Percentiles rank a stretch among this genome's conserved stretches.
Conservation (phyloP, 2,329 filamentous ascomycete genomes). For the Scedosporium apiospermum region DNA sequence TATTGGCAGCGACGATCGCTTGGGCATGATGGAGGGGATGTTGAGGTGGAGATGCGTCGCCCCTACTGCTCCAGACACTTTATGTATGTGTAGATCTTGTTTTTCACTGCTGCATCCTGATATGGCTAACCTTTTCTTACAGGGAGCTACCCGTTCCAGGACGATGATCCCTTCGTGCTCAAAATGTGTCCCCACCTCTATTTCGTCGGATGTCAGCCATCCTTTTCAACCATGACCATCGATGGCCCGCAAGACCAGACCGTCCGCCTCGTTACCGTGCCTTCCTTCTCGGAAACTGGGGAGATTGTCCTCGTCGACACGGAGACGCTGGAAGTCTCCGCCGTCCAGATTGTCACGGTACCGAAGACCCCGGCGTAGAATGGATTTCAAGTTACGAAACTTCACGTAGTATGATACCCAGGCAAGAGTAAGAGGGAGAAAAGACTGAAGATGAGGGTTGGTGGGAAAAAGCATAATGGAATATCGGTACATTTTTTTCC, state of each 20-base stretch:
- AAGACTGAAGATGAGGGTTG: not conserved
- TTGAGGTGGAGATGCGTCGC: slow-evolving; percentile 85
- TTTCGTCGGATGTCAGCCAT: slow-evolving; percentile 77
- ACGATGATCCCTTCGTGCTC: slow-evolving; percentile 84
- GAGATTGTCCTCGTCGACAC: slow-evolving; percentile 77
- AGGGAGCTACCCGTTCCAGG: slow-evolving; percentile 96
- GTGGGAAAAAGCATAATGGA: not conserved
- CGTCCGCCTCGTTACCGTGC: slow-evolving; percentile 73
- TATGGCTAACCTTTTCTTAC: not conserved
- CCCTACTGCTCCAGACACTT: slow-evolving; percentile 88
- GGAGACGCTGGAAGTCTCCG: slow-evolving; percentile 73
- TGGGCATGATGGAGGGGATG: slow-evolving; percentile 92
- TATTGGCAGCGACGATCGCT: slow-evolving; percentile 62
- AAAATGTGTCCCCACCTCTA: slow-evolving; percentile 81
- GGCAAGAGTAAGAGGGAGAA: not conserved
- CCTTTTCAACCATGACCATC: slow-evolving; percentile 64
- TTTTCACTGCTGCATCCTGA: not conserved
- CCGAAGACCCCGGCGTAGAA: slow-evolving; percentile 8
- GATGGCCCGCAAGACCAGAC: slow-evolving; percentile 56
- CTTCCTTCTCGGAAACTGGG: slow-evolving; percentile 67
- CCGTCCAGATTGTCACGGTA: slow-evolving; percentile 45
- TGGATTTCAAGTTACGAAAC: slow-evolving; percentile 3
- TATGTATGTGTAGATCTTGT: slow-evolving; percentile 56
- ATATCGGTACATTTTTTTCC: not conserved
- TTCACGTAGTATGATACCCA: not conserved